A percentile compares a stretch with the other conserved stretches of the same genome.
These are phyloP conservation scores for Solanum corneliomulleri DNA, from an alignment of 257 asterid species.

Conservation along the genomic window DNA sequence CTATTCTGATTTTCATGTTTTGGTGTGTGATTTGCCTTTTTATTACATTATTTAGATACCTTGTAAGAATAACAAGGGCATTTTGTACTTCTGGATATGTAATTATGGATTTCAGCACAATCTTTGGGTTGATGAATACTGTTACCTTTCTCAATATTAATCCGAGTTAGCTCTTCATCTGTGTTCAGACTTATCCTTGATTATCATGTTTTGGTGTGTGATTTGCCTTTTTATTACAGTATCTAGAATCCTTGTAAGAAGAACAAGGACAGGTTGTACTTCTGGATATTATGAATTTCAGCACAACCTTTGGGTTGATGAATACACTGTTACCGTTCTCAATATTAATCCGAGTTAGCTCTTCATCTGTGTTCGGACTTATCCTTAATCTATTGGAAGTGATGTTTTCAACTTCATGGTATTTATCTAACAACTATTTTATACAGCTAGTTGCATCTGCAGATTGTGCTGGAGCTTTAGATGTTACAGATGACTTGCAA, in stretches of 20 bases:
- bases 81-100: neutral
- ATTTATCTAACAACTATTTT: neutral
- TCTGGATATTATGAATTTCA: neutral
- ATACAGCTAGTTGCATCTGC: conserved; percentile 96
- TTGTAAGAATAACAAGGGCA: neutral
- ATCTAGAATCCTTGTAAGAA: neutral
- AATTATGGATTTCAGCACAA: neutral
- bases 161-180: neutral
- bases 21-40: neutral
- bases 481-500: conserved; percentile 85
- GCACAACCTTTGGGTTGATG: neutral
- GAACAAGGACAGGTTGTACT: neutral
- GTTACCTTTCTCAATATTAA: neutral
- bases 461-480: conserved; percentile 98
- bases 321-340: neutral
- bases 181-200: neutral
- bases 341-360: neutral
- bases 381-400: neutral
- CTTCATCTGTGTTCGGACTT: neutral
- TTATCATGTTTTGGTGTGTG: neutral
- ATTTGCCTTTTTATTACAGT: neutral
- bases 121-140: neutral
- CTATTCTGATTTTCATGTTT: neutral
- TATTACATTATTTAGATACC: neutral
- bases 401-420: neutral